phyloP scores from a whole-genome alignment of 129 eudicot species.

The Logfia minima region DNA sequence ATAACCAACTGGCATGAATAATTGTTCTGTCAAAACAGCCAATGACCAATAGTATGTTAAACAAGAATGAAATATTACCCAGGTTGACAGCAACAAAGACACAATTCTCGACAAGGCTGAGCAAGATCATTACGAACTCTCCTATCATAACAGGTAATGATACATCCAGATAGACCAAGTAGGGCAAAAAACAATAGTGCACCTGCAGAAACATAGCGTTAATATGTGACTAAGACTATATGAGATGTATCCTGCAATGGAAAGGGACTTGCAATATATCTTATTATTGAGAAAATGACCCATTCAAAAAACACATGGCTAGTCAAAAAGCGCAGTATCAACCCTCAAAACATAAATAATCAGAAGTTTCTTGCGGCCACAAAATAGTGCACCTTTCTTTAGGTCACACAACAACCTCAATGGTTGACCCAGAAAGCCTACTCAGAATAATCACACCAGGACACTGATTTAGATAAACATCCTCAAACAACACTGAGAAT shows the following conservation, averaged over 20 bases:
- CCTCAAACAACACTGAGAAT: not conserved
- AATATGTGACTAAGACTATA: not conserved
- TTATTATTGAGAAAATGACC: not conserved
- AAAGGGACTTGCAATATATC: slow-evolving; percentile 12
- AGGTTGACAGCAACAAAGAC: slow-evolving; percentile 98
- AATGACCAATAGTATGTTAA: not conserved
- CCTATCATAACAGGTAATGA: slow-evolving; percentile 93
- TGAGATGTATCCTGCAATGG: not conserved
- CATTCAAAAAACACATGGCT: slow-evolving; percentile 2
- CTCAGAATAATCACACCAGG: not conserved
- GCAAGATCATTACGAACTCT: slow-evolving; percentile 96
- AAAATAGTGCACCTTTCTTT: too few relatives aligned
- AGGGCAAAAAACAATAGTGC: slow-evolving; percentile 89
- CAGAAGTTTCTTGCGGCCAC: not conserved
- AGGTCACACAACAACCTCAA: not conserved
- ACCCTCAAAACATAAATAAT: not conserved
- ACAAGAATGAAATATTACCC: slow-evolving; percentile 47
- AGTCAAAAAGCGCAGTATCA: not conserved
- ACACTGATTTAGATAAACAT: not conserved
- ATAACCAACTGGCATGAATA: not conserved
- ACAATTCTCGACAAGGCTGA: slow-evolving; percentile 95
- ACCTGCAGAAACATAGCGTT: slow-evolving; percentile 52
- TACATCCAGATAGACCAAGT: slow-evolving; percentile 92
- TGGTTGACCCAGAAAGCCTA: not conserved
- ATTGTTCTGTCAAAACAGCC: not conserved